phyloP scores from a whole-genome alignment of 2,329 filamentous ascomycete species.

The Zymoseptoria crescenta region DNA sequence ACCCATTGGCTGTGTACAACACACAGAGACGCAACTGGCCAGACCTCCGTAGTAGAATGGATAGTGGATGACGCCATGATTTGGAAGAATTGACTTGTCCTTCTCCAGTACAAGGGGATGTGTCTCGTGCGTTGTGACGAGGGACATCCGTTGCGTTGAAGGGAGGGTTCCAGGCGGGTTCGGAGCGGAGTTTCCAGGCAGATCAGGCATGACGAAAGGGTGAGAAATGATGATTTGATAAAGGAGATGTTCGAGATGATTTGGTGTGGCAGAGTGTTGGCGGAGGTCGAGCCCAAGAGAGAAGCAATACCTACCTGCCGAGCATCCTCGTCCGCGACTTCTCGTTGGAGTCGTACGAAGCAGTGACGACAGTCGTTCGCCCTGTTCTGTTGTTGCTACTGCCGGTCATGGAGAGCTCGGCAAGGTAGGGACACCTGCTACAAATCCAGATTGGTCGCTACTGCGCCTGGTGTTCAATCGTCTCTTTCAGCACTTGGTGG shows the following conservation, averaged over 20 bases:
- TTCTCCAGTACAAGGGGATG: constrained; percentile 16
- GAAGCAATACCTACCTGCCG: background rate
- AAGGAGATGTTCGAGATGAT: background rate
- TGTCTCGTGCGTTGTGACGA: constrained; percentile 1
- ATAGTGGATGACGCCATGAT: constrained; percentile 20
- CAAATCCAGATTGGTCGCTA: background rate
- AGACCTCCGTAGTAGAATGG: constrained; percentile 19
- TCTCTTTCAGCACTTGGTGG: background rate
- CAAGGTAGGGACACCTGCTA: background rate
- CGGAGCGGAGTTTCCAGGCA: background rate
- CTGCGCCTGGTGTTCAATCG: background rate
- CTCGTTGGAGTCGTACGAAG: background rate
- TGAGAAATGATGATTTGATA: background rate
- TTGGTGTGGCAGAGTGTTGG: background rate
- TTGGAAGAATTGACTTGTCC: constrained; percentile 19
- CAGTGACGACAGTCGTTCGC: background rate
- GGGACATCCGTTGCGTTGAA: background rate
- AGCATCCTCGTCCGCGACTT: background rate
- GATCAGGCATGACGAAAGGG: background rate
- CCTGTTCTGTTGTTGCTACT: background rate
- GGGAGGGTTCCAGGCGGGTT: background rate
- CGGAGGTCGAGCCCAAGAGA: background rate
- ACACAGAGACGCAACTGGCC: constrained; percentile 17
- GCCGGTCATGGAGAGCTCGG: background rate
- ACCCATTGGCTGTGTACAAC: constrained; percentile 19